Percentiles rank a stretch among this genome's conserved stretches.
Conservation (phyloP, 345 rosid species). For the Citrus australasica region DNA sequence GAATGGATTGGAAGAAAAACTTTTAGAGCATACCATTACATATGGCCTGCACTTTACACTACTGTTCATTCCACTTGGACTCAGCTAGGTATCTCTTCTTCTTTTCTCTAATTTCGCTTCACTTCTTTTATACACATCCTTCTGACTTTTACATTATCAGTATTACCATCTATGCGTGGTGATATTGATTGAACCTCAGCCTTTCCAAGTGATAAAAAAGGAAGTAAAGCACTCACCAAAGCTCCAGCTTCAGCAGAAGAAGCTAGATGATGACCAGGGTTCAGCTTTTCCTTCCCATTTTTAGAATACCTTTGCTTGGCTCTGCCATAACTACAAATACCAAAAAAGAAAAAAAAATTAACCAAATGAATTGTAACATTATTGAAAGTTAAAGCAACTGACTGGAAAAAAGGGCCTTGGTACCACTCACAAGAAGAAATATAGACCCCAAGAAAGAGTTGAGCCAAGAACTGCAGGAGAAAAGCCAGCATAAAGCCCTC, state of each 20-base stretch:
- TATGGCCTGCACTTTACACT: not conserved
- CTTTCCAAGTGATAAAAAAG: constrained; percentile 7
- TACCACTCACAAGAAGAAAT: constrained; percentile 83
- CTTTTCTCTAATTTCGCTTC: not conserved
- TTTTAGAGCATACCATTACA: not conserved
- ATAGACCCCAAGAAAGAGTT: constrained; percentile 79
- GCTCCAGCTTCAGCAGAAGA: constrained; percentile 97
- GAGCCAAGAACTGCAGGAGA: constrained; percentile 87
- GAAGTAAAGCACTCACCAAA: constrained; percentile 53
- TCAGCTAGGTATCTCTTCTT: not conserved
- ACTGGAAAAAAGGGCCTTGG: not conserved
- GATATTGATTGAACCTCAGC: not conserved
- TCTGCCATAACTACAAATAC: constrained; percentile 66
- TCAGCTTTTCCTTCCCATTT: constrained; percentile 55
- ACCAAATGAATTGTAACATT: not conserved
- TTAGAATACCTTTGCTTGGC: constrained; percentile 76
- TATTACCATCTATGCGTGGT: not conserved
- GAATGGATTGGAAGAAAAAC: not conserved
- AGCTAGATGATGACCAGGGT: constrained; percentile 78
- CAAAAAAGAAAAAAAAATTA: not conserved
- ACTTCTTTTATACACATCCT: not conserved
- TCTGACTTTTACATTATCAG: not conserved
- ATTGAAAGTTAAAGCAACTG: not conserved
- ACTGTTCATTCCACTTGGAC: not conserved
- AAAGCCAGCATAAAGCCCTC: constrained; percentile 89